Base-by-base conservation (phyloP, 108 stramenopile genomes). In the Skeletonema marinoi region DNA sequence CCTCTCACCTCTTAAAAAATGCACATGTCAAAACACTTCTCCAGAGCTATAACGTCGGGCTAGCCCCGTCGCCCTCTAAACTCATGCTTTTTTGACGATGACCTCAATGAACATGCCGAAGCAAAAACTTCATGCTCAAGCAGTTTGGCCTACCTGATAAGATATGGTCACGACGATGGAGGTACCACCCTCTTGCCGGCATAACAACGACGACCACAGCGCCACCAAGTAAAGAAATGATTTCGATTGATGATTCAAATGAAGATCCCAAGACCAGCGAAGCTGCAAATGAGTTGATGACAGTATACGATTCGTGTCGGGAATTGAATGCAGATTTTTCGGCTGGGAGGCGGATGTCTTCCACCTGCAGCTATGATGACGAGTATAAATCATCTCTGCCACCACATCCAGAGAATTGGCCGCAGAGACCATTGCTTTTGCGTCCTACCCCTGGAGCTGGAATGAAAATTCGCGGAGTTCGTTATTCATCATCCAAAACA, bases 391-490 rank as follows among this genome's bases (percentile, higher is more conserved):
- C 17, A 51, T 51, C n/a, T 51, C 75, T 68, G 25, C 79, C 56
- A 19, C 29, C 46, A 59, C 70, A 64, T 14, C 86, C 86, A n/a
- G 38, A 59, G 9, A 60, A 85, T 32, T 90, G 88, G 88, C 83
- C 87, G 7, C 89, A 90, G 44, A 21, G 83, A 9, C 89, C 89
- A 14, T 54, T 92, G n/a, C 42, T 89, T 61, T 68, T 92, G 11
- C 78, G 92, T 25, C 89, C 89, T 6, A 86, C 91, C 19, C 88
- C 89, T 10, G 81, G 78, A 30, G 64, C 75, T 33, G 85, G 84
- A 12, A 88, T 82, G 60, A 76, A 62, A 30, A 74, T 90, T 54
- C 82, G 78, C 16, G 88, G 86, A n/a, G 72, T 93, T 10, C 80
- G 92, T 14, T 82, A 87, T 39, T 73, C 81, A 32, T 68, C 66